Conservation (phyloP, 108 stramenopile species). For the Seminavis robusta region DNA sequence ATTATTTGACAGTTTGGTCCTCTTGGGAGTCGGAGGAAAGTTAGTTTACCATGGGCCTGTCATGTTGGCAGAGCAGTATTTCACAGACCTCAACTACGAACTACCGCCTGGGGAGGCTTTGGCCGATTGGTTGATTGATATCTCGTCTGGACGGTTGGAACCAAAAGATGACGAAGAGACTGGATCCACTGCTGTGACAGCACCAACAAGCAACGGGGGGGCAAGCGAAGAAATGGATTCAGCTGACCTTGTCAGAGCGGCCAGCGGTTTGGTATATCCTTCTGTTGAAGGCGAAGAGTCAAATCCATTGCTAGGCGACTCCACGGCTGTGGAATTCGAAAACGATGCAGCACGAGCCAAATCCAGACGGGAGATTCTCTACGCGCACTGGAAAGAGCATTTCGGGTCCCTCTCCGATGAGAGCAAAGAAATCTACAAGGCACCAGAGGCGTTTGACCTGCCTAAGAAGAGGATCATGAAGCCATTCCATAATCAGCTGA, state of each 20-base stretch:
- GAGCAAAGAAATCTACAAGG: constrained; percentile 5
- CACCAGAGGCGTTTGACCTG: constrained; percentile 21
- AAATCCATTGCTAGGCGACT: background rate
- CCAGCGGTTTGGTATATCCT: too few relatives aligned
- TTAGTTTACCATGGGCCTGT: constrained; percentile 46
- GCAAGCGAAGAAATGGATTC: too few relatives aligned
- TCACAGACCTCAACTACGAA: constrained; percentile 18
- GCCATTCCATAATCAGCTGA: constrained; percentile 22
- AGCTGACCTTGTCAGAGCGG: too few relatives aligned
- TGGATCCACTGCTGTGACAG: too few relatives aligned
- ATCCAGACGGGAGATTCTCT: constrained; percentile 20
- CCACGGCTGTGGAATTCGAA: background rate
- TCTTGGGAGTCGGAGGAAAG: constrained; percentile 57
- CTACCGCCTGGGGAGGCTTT: constrained; percentile 30
- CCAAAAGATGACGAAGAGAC: constrained; percentile 5
- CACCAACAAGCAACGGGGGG: too few relatives aligned
- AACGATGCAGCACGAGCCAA: constrained; percentile 11
- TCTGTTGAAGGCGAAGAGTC: too few relatives aligned
- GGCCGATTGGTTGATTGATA: constrained; percentile 51
- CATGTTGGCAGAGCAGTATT: constrained; percentile 16
- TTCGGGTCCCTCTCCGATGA: constrained; percentile 1
- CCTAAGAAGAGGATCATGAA: constrained; percentile 10
- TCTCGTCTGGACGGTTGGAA: constrained; percentile 24
- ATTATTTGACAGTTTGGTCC: constrained; percentile 47
- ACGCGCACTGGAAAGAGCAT: constrained; percentile 20